A percentile compares a stretch with the other conserved stretches of the same genome.
Evolutionary conservation across 2,329 filamentous ascomycete genomes (phyloP).

Genomic region (Aspergillus sergii): DNA sequence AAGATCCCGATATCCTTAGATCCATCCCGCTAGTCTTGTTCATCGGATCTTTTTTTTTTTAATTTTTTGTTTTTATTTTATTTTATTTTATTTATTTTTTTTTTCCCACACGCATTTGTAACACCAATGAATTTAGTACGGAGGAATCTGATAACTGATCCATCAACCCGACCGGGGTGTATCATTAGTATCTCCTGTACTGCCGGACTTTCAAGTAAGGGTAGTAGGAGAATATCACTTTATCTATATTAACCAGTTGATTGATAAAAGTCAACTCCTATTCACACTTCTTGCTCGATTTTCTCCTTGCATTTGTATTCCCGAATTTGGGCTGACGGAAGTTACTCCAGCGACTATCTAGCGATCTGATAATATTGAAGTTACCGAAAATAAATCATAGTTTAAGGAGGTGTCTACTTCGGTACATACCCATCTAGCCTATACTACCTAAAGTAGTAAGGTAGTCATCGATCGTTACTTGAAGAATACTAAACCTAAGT

Average conservation of each 20-base stretch:
- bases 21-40: slow-evolving; percentile 6
- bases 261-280: background rate
- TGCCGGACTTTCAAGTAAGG: background rate
- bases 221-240: background rate
- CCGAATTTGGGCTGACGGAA: background rate
- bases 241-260: background rate
- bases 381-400: background rate
- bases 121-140: background rate
- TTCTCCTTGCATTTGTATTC: background rate
- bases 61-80: background rate
- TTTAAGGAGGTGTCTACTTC: background rate
- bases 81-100: background rate
- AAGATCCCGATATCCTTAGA: background rate
- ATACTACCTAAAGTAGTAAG: background rate
- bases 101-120: background rate
- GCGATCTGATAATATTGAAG: background rate
- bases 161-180: background rate
- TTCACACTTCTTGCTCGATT: background rate
- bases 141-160: too few relatives aligned
- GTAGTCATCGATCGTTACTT: background rate
- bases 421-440: background rate
- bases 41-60: background rate
- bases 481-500: background rate
- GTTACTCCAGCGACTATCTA: slow-evolving; percentile 1
- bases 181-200: background rate